Evolutionary conservation across 352 stramenopile genomes (phyloP), one percentile per base, ranked within the genome.

Genomic region (Elongisporangium undulatum): DNA sequence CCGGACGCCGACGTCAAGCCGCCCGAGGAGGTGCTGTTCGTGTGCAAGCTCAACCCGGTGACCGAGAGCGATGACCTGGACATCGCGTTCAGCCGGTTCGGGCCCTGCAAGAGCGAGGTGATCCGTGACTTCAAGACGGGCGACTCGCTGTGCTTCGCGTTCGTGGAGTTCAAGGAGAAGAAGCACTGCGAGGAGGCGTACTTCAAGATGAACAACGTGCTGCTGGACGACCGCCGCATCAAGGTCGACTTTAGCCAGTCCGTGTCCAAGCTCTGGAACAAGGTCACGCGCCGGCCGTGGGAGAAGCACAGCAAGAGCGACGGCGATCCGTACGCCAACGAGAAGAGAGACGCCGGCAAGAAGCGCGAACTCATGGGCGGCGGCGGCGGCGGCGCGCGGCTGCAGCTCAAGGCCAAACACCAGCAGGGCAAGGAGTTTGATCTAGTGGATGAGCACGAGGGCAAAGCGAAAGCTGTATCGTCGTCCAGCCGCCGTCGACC

Each of bases 181-280:
- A 71, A 97, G 51, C 81, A 97, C 62, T 98, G 95, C 56, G 85
- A 96, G 56, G 82, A 99, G 70, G 98, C 98, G 9, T 99, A 99
- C 71, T 97, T 99, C 61, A 99, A 99, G 86, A 99, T 99, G 98
- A 99, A 99, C 78, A 99, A 99, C 81, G 96, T 98, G 13, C 71
- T 99, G 22, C 89, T 99, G 19, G 98, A 99, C 77, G 97, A 99
- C 69, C 86, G 97, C 19, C 88, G 97, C 29, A 90, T 95, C 58
- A 95, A 95, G 67, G 86, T 95, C 23, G 97, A 99, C 72, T 99
- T 99, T 59, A 98, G 85, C 63, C 98, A 99, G 68, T 98, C 92
- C 26, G 97, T 99, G 1, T 93, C 95, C 7, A 99, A 99, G 69
- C 73, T 99, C 7, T 99, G 97, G 97, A 97, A 98, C 74, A 89